Percentiles rank a stretch among this genome's conserved stretches.
phyloP scores from a whole-genome alignment of 148 eudicot species.

The Chenopodium formosanum region DNA sequence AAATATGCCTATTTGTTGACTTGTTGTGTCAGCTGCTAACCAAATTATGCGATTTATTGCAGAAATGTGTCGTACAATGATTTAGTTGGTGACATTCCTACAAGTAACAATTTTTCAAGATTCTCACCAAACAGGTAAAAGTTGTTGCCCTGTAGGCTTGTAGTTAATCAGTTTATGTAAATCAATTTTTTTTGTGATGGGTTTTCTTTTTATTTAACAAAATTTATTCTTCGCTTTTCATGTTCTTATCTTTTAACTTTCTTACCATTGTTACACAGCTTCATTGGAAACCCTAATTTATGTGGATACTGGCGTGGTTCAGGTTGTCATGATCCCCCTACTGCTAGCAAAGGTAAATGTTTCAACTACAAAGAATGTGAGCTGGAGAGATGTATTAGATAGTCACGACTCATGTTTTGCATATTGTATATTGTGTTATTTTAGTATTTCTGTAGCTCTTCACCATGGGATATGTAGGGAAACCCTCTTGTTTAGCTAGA shows the following conservation, averaged over 20 bases:
- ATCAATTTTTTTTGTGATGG: too few species aligned
- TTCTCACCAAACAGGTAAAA: slow-evolving; percentile 80
- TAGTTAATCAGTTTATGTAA: too few species aligned
- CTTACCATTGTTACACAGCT: slow-evolving; percentile 42
- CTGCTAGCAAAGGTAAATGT: slow-evolving; percentile 54
- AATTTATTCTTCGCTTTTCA: not conserved
- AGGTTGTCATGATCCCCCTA: slow-evolving; percentile 52
- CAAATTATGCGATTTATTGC: slow-evolving; percentile 22
- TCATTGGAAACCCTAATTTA: slow-evolving; percentile 74
- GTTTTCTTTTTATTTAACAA: too few species aligned
- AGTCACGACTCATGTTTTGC: not conserved
- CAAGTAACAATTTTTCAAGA: slow-evolving; percentile 85
- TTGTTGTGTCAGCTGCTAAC: not conserved
- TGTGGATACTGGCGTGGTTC: slow-evolving; percentile 79
- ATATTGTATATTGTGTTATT: not conserved
- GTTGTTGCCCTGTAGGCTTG: not conserved
- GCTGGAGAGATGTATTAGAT: not conserved
- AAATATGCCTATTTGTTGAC: not conserved
- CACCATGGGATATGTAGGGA: not conserved
- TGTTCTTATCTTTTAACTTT: not conserved
- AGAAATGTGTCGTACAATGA: slow-evolving; percentile 92
- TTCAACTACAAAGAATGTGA: not conserved
- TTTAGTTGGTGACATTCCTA: slow-evolving; percentile 69
- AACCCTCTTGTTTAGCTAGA: not conserved
- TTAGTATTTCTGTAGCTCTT: not conserved